Evolutionary conservation across 2,329 filamentous ascomycete genomes (phyloP).

Genomic region (Aspergillus awamori): DNA sequence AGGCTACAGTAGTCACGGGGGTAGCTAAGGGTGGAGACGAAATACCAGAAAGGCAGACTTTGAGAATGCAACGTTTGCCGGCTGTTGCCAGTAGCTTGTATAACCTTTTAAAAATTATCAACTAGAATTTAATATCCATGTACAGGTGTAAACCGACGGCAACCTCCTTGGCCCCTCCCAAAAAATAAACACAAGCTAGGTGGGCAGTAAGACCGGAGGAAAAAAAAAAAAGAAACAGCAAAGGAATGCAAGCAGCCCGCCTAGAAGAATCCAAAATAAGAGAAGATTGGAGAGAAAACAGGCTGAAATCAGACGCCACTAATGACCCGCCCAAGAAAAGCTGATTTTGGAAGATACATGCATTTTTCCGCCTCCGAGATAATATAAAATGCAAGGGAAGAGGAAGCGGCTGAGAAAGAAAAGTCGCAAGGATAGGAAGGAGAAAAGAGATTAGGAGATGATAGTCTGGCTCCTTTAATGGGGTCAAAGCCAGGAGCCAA

Average conservation of each 20-base stretch:
- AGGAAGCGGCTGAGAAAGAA: background rate
- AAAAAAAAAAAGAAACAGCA: background rate
- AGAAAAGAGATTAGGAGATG: background rate
- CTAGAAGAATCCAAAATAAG: background rate
- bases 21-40: too few species aligned
- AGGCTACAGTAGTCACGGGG: background rate
- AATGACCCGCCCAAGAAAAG: background rate
- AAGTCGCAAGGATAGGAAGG: background rate
- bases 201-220: background rate
- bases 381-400: background rate
- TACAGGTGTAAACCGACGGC: background rate
- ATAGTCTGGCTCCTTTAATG: background rate
- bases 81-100: background rate
- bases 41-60: too few species aligned
- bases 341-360: conserved; percentile 1
- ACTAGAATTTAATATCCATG: conserved; percentile 8
- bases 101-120: conserved; percentile 2
- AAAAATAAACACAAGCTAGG: background rate
- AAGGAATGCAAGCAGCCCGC: background rate
- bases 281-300: background rate
- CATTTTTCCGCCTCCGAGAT: background rate
- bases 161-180: background rate
- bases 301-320: background rate
- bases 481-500: background rate
- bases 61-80: too few species aligned